phyloP scores from a whole-genome alignment of 352 stramenopile genomes.

The Pythium sukuiense region DNA sequence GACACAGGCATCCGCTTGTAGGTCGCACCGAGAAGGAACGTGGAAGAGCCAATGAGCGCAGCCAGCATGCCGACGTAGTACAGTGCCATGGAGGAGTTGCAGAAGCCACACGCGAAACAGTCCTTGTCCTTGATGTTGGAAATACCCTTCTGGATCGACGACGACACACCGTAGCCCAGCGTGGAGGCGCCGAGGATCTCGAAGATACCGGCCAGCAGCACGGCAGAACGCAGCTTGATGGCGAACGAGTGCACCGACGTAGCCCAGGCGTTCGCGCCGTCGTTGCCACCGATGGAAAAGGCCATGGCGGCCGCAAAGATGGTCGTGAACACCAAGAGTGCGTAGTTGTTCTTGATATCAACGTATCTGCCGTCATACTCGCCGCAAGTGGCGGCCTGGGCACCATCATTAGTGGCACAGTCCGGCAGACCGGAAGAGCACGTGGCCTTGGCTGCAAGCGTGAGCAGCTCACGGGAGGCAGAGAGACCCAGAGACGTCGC shows the following conservation, averaged over 20 bases:
- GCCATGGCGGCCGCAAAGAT: conserved; percentile 34
- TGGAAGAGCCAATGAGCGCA: conserved; percentile 42
- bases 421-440: conserved; percentile 24
- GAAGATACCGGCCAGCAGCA: conserved; percentile 70
- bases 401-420: conserved; percentile 9
- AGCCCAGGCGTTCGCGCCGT: conserved; percentile 87
- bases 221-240: conserved; percentile 65
- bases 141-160: conserved; percentile 64
- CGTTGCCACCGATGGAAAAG: conserved; percentile 71
- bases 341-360: conserved; percentile 28
- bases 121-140: conserved; percentile 24
- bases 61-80: conserved; percentile 74
- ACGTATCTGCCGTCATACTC: conserved; percentile 31
- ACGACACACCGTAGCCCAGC: conserved; percentile 73
- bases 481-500: conserved; percentile 9
- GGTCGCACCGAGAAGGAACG: conserved; percentile 60
- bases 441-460: conserved; percentile 14
- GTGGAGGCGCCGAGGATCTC: conserved; percentile 83
- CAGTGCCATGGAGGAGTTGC: conserved; percentile 51
- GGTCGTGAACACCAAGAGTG: conserved; percentile 25
- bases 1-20: conserved; percentile 64
- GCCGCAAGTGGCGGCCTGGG: conserved; percentile 13
- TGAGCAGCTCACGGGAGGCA: conserved; percentile 12
- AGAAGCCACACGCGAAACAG: conserved; percentile 40
- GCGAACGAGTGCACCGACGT: conserved; percentile 73